Evolutionary conservation across 352 stramenopile species (phyloP), one percentile per base, ranked within the genome.

Genomic region (Phytophthora pinifolia): DNA sequence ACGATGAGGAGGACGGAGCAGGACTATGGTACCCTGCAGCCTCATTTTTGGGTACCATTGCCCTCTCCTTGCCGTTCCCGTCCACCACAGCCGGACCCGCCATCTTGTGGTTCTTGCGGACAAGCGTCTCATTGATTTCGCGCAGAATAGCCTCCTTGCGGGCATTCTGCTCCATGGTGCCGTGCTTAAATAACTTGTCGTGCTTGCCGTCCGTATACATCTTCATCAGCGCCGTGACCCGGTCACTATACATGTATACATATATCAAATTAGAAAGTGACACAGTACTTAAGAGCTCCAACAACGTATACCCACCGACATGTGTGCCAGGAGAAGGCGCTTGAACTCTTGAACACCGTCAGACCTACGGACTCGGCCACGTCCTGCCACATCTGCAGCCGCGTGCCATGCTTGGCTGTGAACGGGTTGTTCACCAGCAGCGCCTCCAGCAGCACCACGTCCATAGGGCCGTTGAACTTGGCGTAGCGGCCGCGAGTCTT

Each of bases 111-210:
- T 79, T 72, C 36, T 78, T 84, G 29, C 60, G 62, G 15, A 79
- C 57, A 2, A 90, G 64, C 3, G 62, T 65, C 20, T 74, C 36
- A 35, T 76, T 83, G 39, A 91, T 67, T 45, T 89, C 78, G 2
- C 76, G 57, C 59, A 92, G 31, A 51, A 92, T 84, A 8, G 55
- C 32, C 48, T 89, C 79, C 46, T 92, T 92, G 22, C 70, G 74
- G 17, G 65, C 52, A 43, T 89, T 89, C 22, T 92, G 79, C 31
- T 90, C 79, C 41, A 76, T 72, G 2, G 72, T 75, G 8, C 82
- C 78, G 52, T 90, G 74, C 57, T 90, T 90, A 75, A 88, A 91
- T 57, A 93, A 69, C 65, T 90, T 91, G 46, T 93, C 79, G 65
- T 85, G 73, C 61, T 91, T 89, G 54, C 74, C 79, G 47, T 89